Base-by-base conservation (phyloP, 108 stramenopile genomes). In the Discostella pseudostelligera region DNA sequence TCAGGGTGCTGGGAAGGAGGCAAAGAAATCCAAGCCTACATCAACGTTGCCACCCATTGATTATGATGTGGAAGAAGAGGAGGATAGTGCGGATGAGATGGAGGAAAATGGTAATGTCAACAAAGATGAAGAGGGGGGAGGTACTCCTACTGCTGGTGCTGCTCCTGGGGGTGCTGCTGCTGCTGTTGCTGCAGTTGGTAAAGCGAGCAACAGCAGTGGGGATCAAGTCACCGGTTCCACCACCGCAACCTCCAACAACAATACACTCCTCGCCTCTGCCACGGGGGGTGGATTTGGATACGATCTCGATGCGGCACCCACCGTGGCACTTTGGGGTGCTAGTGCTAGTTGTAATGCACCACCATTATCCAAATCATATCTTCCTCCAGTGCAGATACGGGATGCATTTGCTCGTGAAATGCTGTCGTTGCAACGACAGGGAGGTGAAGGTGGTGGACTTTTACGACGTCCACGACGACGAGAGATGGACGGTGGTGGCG, bases 281-380 rank as follows among this genome's bases (percentile, higher is more conserved):
- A 85, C 87, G 8, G 83, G 89, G 9, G 87, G 87, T 19, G 87
- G 88, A 13, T 84, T 72, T 48, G 92, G 92, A 42, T 89, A 90
- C 62, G 92, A 94, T 76, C 68, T 87, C 3, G 92, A 94, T 69
- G 73, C 85, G 4, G 89, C 87, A 21, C 82, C 83, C 3, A 76
- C 84, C 1, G 74, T 94, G 39, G 74, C 82, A 21, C 77, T 83
- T 44, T 94, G 92, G 92, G 92, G 89, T 39, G 72, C 77, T 13
- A 85, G 87, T 17, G 80, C 78, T 28, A 49, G 32, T 32, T 32
- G 32, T 5, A 43, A 44, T 59, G 63, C 76, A 9, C 69, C 60
- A 10, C 60, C 69, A 8, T 26, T 32, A 3, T 32, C 32, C 32
- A 4, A 3, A 32, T 32, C 32, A 5, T 32, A 32, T 32, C 5